Evolutionary conservation across 768 basidiomycete species (phyloP).

Genomic region (Rubroboletus satanas): DNA sequence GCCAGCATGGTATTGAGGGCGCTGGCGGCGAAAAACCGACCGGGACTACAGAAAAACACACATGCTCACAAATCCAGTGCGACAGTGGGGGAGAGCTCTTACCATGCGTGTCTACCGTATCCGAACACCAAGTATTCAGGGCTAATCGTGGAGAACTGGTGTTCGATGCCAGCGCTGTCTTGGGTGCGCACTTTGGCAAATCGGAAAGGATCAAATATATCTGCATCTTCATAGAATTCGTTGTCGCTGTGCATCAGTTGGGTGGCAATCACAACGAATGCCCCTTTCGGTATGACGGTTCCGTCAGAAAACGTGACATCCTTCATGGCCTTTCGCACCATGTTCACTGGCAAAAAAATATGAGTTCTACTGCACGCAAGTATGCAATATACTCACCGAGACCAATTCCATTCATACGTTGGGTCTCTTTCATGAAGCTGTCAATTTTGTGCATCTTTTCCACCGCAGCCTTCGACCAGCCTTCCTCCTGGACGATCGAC

Average conservation of each 20-base stretch:
- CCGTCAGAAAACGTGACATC: slow-evolving; percentile 34
- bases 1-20: slow-evolving; percentile 16
- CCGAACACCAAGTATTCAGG: slow-evolving; percentile 38
- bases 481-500: slow-evolving; percentile 7
- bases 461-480: slow-evolving; percentile 17
- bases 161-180: slow-evolving; percentile 28
- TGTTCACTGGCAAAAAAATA: background rate
- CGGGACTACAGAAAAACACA: slow-evolving; percentile 3
- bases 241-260: slow-evolving; percentile 22
- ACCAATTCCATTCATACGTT: slow-evolving; percentile 31
- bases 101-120: slow-evolving; percentile 17
- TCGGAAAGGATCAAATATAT: slow-evolving; percentile 27
- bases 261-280: slow-evolving; percentile 22
- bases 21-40: slow-evolving; percentile 9
- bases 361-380: background rate
- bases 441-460: slow-evolving; percentile 18
- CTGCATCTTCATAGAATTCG: slow-evolving; percentile 30
- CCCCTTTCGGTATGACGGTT: slow-evolving; percentile 34
- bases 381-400: slow-evolving; percentile 13
- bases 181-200: slow-evolving; percentile 36
- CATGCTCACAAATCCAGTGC: background rate
- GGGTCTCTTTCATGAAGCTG: slow-evolving; percentile 15
- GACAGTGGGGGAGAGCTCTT: background rate
- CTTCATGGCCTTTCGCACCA: slow-evolving; percentile 10
- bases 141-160: slow-evolving; percentile 33